Base-by-base conservation (phyloP, 805 yeast genomes). In the Nakazawaea holstii region DNA sequence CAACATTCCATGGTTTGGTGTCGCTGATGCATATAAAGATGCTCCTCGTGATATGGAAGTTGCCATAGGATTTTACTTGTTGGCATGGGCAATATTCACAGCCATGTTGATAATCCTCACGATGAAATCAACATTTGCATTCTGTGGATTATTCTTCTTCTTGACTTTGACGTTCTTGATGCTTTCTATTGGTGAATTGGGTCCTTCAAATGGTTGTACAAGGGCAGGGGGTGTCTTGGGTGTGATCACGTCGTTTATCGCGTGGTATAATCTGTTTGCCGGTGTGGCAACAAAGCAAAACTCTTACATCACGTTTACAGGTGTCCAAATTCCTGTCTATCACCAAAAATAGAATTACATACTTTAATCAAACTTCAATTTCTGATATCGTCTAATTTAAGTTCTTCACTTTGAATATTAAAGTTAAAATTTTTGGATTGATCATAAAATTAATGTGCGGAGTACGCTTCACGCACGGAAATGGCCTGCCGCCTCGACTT, bases 211-310 rank as follows among this genome's bases (percentile, higher is more conserved):
- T 1, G 55, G 53, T 26, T 63, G 69, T 46, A 64, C 66, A 14
- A 67, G 58, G 47, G 87, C 84, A 7, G 87, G 82, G 38, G 89
- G 89, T 54, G 72, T 79, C 14, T 43, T 77, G n/a, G 88, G 87
- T 40, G 68, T 82, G n/a, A 66, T 82, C 7, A 76, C 82, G 31
- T 74, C 87, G 0, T 69, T 80, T 51, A 60, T 79, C 43, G 85
- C 84, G 0, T 83, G 84, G 83, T 82, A 81, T 58, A 81, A 82
- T 58, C 87, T 87, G 6, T 80, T 70, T 54, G 85, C 87, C 2
- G 88, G 88, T 72, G 60, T 79, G 31, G 79, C 87, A 30, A 84
- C 74, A 49, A 68, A 66, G 33, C 83, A 80, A 58, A 85, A 85
- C 63, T 69, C 87, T 4, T 84, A 81, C 60, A 41, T 84, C 41